These are phyloP conservation scores for Cryphonectria carpinicola DNA, from an alignment of 2,329 filamentous ascomycete species.

Conservation along the genomic window DNA sequence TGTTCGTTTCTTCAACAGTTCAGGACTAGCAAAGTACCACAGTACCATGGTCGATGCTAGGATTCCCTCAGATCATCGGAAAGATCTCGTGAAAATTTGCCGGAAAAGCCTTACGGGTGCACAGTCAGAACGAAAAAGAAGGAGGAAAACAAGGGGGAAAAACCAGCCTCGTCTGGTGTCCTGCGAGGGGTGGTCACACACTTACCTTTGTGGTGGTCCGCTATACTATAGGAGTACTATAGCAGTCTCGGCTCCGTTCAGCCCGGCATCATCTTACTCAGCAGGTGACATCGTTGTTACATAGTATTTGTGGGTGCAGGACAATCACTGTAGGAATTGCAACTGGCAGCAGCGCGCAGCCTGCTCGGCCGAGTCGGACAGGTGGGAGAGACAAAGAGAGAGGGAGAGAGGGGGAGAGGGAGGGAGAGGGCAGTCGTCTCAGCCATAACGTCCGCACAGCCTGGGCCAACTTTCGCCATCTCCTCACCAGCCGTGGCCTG, in stretches of 20 bases:
- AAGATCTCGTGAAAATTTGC: slow-evolving; percentile 4
- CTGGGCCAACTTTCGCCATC: background rate
- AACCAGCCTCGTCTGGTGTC: background rate
- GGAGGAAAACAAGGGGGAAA: background rate
- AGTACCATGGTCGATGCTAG: slow-evolving; percentile 9
- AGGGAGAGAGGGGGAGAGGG: background rate
- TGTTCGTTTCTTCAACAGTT: slow-evolving; percentile 15
- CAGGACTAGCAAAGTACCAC: slow-evolving; percentile 13
- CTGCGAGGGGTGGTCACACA: too few species aligned
- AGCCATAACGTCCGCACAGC: background rate
- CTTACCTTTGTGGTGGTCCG: background rate
- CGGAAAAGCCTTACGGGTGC: slow-evolving; percentile 32
- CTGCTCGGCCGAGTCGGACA: slow-evolving; percentile 19
- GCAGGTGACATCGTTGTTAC: background rate
- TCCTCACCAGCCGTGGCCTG: background rate
- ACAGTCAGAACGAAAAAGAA: background rate
- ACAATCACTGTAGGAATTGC: background rate
- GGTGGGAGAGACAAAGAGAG: background rate
- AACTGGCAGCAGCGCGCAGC: background rate
- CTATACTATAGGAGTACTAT: background rate
- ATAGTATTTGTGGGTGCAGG: background rate
- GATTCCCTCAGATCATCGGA: slow-evolving; percentile 10
- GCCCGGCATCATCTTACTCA: background rate
- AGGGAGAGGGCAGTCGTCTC: background rate
- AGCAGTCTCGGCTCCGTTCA: background rate